Conservation (phyloP, 768 basidiomycete species). For the Mycena vitilis region DNA sequence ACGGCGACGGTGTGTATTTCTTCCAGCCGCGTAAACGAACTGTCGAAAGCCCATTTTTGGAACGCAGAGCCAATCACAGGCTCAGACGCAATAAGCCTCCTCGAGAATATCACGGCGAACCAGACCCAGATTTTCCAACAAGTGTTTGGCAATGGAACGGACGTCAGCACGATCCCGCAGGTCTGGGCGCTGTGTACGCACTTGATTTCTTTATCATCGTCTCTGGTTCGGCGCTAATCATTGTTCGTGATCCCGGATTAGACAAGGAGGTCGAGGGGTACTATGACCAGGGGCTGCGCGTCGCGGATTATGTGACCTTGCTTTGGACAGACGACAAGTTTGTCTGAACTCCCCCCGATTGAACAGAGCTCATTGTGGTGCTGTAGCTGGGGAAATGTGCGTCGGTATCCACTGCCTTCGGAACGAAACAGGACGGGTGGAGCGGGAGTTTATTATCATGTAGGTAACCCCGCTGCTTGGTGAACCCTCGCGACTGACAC, state of each 20-base stretch:
- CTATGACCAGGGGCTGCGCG: constrained; percentile 71
- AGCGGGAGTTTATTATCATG: constrained; percentile 79
- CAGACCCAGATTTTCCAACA: constrained; percentile 70
- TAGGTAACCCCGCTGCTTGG: constrained; percentile 38
- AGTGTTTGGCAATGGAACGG: constrained; percentile 57
- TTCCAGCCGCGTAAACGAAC: neutral
- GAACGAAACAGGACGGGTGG: constrained; percentile 75
- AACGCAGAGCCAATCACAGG: constrained; percentile 63
- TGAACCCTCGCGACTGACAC: neutral
- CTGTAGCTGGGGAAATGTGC: constrained; percentile 74
- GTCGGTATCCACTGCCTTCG: constrained; percentile 63
- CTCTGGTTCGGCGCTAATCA: too few species aligned
- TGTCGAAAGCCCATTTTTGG: neutral
- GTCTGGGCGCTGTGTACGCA: constrained; percentile 71
- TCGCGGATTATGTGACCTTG: constrained; percentile 73
- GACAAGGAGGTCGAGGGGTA: constrained; percentile 75
- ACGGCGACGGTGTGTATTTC: constrained; percentile 58
- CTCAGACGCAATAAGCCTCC: constrained; percentile 55
- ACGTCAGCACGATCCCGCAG: constrained; percentile 68
- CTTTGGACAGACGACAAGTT: constrained; percentile 83
- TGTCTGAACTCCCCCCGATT: constrained; percentile 26
- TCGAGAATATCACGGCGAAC: constrained; percentile 67
- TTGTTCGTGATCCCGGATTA: constrained; percentile 25
- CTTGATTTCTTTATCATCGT: neutral
- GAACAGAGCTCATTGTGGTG: neutral